Base-by-base conservation (phyloP, 164 flowering plant species). In the Chimonanthus salicifolius region DNA sequence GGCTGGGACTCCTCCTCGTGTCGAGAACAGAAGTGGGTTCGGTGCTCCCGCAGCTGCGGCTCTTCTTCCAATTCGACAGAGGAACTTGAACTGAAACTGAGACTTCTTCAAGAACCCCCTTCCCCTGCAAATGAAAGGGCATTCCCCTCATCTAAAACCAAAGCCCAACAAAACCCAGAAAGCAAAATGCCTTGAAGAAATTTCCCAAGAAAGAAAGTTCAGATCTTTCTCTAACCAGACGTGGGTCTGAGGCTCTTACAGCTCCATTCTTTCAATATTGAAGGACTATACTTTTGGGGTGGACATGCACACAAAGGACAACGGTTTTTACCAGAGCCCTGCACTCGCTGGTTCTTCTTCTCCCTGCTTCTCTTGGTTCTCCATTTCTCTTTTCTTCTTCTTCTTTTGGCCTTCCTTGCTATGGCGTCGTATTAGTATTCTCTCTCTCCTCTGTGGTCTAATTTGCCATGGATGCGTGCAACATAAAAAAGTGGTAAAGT, bases 1-100 rank as follows among this genome's bases (percentile, higher is more conserved):
- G 83, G 78, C 96, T 89, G 2, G 88, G 86, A 74, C 90, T 87
- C 74, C 86, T 83, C 64, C 81, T 80, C 18, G 85, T 65, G 77
- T 94, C 97, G 77, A 93, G 88, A 72, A 90, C 91, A 74, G 98
- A 89, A 33, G 88, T 88, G 66, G 90, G 92, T 77, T 90, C 97
- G 68, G 15, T 43, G 44, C 78, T 74, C 71, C 83, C 80, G 74
- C 78, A 64, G 72, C 62, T 80, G 3, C 11, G n/a, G 67, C 76
- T 49, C 71, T 70, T 71, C 51, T 75, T 76, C 85, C 80, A 81
- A 80, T 68, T 65, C 21, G 7, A 45, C 51, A 21, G n/a, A 8
- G 10, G 4, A 7, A 43, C 9, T 21, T 80, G 73, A 68, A 77
- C 11, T 10, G 84, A 75, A 76, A 80, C 76, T 79, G 58, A 75